Evolutionary conservation across 495 filamentous ascomycete species (phyloP), one percentile per base, ranked within the genome.

Genomic region (Hypoxylon fuscum): DNA sequence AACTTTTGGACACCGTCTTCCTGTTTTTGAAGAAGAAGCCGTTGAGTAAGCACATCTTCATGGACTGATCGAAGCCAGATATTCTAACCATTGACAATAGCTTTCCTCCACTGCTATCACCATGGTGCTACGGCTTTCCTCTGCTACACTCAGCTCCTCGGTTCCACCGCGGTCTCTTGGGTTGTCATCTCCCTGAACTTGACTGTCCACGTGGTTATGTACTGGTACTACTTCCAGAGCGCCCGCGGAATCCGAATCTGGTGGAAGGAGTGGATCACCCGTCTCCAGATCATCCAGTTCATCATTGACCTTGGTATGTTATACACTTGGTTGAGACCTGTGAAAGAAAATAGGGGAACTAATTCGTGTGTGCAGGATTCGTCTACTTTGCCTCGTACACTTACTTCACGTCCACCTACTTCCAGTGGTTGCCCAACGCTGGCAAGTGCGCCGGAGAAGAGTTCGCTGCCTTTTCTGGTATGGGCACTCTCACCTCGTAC

Each of bases 371-470:
- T 25, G 12, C 59, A 92, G 89, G 86, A 66, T 96, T 96, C 77
- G 90, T 96, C 74, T 97, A 96, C 82, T 96, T 91, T 63, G 95
- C 95, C 51, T 95, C 93, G 27, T 97, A 91, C 79, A 96, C 90
- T 54, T 96, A 96, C 81, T 95, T 96, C 85, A 87, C 90, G 68
- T 91, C 87, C 52, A 90, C 89, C 70, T 98, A 98, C 87, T 97
- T 90, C 84, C 84, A 82, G 10, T 88, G 83, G 79, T 80, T 95
- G 62, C 94, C 94, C 15, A 95, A 89, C 71, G 75, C 79, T 27
- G 95, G 95, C 68, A 80, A 85, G 59, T 98, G 95, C 71, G 92
- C 95, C 12, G 95, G 95, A 66, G 95, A 97, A 82, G 95, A 98
- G 79, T 98, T 96, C 70, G 95, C 95, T 48, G 95, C 95, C 21